phyloP scores from a whole-genome alignment of 2,329 filamentous ascomycete genomes.

The Thelonectria discophora region DNA sequence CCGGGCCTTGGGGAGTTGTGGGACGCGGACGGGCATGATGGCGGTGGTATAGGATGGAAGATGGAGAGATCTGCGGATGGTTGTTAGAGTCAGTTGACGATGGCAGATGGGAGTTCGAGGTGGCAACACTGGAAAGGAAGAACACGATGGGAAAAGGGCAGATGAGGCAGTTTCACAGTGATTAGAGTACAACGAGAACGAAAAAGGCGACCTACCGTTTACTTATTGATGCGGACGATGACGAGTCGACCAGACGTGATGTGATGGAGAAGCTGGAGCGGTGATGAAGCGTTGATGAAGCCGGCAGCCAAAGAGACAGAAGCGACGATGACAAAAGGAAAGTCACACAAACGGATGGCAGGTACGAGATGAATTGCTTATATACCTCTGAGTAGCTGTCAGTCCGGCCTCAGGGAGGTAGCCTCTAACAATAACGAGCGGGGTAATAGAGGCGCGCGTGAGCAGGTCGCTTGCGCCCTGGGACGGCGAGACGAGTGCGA shows the following conservation, averaged over 20 bases:
- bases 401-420: not conserved
- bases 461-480: slow-evolving; percentile 23
- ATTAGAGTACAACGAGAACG: not conserved
- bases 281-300: not conserved
- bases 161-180: not conserved
- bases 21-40: slow-evolving; percentile 58
- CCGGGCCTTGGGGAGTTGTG: slow-evolving; percentile 59
- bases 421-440: slow-evolving; percentile 35
- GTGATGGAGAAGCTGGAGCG: slow-evolving; percentile 1
- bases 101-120: not conserved
- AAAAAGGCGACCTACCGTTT: not conserved
- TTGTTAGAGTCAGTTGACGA: slow-evolving; percentile 9
- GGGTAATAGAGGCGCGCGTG: slow-evolving; percentile 38
- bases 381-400: slow-evolving; percentile 12
- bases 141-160: not conserved
- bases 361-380: slow-evolving; percentile 20
- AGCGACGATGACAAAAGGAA: slow-evolving; percentile 25
- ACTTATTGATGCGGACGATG: not conserved
- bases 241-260: not conserved
- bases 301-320: not conserved
- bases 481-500: slow-evolving; percentile 9
- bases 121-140: not conserved
- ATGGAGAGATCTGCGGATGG: not conserved
- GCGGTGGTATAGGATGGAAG: slow-evolving; percentile 7
- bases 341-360: slow-evolving; percentile 5